Evolutionary conservation across 73 alveolate genomes (phyloP), one percentile per base, ranked within the genome.

Genomic region (Paramecium tetraurelia): DNA sequence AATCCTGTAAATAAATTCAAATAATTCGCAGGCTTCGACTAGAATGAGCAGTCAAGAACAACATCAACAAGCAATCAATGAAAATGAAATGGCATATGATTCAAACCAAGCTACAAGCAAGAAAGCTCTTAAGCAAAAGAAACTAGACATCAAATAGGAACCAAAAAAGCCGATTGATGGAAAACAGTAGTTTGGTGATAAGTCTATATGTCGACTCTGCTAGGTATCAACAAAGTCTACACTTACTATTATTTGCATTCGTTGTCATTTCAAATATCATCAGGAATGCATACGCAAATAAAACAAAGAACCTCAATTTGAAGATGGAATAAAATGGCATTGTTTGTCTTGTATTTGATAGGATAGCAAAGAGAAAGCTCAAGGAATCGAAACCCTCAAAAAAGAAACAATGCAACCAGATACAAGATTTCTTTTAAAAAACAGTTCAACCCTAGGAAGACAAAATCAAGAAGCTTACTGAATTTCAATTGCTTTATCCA

Each of bases 91-190:
- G 2, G 69, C 69, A 53, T 18, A 53, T n/a, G 69, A 53, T 53
- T 53, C 31, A 8, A 53, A 53, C 69, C 31, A n/a, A 53, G 69
- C 69, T 53, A 53, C 27, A 6, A 18, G 69, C 14, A 53, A 53
- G 69, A 53, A 53, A 33, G 69, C 35, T 18, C 69, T 20, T 53
- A 68, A 68, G 48, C 20, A 68, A n/a, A 68, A 68, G 46, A 68
- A 68, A 68, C 40, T 68, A 31, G 84, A 27, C 35, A 11, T 14
- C n/a, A 68, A 68, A 20, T 33, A 75, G 12, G 68, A 36, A 36
- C 87, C 29, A 5, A 75, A 75, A 75, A 75, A 75, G 87, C 87
- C 68, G 5, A 75, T 75, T n/a, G 87, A 75, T 75, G 87, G 87
- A 21, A 75, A 75, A 36, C 33, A 33, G 68, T 44, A 75, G 33